phyloP scores from a whole-genome alignment of 768 basidiomycete species.

The Trametes coccinea region DNA sequence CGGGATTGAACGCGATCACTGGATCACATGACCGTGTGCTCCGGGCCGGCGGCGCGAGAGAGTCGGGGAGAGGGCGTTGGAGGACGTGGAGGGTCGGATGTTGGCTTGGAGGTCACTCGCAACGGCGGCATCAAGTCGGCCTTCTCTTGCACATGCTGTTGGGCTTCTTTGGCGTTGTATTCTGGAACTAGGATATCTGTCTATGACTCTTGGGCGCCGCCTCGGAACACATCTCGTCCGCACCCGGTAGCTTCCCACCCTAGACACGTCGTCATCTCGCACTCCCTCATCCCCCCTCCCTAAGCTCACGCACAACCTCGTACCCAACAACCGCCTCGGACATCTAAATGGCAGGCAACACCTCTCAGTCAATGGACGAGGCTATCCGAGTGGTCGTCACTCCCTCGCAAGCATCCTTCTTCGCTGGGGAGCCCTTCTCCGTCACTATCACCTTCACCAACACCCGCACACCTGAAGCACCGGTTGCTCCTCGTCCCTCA shows the following conservation, averaged over 20 bases:
- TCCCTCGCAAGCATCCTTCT: constrained; percentile 87
- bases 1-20: background rate
- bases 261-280: background rate
- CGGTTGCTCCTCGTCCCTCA: constrained; percentile 35
- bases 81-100: background rate
- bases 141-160: background rate
- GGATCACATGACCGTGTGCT: constrained; percentile 14
- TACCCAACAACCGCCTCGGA: background rate
- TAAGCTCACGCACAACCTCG: background rate
- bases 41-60: constrained; percentile 10
- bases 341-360: constrained; percentile 11
- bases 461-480: constrained; percentile 54
- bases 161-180: background rate
- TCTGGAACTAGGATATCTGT: background rate
- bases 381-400: constrained; percentile 66
- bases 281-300: background rate
- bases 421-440: constrained; percentile 86
- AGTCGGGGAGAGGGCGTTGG: background rate
- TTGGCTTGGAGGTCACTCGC: background rate
- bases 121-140: background rate
- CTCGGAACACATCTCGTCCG: no score
- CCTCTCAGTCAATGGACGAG: constrained; percentile 20
- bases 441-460: constrained; percentile 89
- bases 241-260: background rate
- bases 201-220: background rate